A percentile compares a stretch with the other conserved stretches of the same genome.
These are phyloP conservation scores for Brassica incana DNA, from an alignment of 345 rosid genomes.

Conservation along the genomic window DNA sequence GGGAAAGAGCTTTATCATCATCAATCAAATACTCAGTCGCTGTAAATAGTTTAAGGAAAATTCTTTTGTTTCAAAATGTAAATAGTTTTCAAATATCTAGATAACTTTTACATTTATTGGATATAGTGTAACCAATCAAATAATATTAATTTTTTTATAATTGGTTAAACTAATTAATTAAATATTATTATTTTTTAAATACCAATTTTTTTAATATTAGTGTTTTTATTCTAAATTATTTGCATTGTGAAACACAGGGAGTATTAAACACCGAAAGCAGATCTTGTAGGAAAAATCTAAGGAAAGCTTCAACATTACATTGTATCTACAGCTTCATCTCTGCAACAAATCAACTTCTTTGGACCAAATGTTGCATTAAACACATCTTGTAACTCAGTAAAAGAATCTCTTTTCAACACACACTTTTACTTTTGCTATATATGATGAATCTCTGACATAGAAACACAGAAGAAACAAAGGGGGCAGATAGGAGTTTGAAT, in stretches of 20 bases:
- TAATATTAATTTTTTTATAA: too few species aligned
- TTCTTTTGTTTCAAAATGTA: too few species aligned
- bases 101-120: too few species aligned
- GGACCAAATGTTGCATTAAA: neutral
- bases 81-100: too few species aligned
- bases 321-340: slow-evolving; percentile 4
- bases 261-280: neutral
- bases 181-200: too few species aligned
- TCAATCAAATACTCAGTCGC: too few species aligned
- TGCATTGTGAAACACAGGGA: too few species aligned
- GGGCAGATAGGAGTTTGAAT: neutral
- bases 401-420: slow-evolving; percentile 20
- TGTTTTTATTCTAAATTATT: too few species aligned
- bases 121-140: too few species aligned
- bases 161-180: too few species aligned
- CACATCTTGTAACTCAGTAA: neutral
- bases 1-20: neutral
- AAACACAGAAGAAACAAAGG: slow-evolving; percentile 12
- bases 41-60: too few species aligned
- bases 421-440: slow-evolving; percentile 28
- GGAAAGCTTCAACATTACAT: neutral
- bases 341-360: slow-evolving; percentile 7
- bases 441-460: slow-evolving; percentile 15
- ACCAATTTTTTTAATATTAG: too few species aligned
- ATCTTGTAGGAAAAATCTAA: neutral